These are phyloP conservation scores for Coniochaeta hoffmannii DNA, from an alignment of 2,329 filamentous ascomycete species.

Conservation along the genomic window DNA sequence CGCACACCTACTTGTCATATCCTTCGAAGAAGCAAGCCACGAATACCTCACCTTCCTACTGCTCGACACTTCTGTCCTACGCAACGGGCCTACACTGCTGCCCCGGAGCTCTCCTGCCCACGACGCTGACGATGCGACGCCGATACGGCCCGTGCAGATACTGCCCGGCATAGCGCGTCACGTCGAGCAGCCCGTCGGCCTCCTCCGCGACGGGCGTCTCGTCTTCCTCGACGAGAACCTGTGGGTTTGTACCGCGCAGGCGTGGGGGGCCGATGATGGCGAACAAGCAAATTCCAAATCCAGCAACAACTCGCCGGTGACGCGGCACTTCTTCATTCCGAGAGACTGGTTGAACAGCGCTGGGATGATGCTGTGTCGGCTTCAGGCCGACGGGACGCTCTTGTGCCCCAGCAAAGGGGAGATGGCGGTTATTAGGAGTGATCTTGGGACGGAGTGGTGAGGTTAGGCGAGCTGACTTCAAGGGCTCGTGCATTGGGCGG, in stretches of 20 bases:
- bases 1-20: not conserved
- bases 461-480: no score
- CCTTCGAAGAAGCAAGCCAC: not conserved
- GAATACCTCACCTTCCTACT: not conserved
- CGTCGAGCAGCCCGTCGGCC: conserved; percentile 9
- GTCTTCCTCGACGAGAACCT: conserved; percentile 14
- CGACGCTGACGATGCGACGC: not conserved
- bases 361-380: conserved; percentile 8
- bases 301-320: not conserved
- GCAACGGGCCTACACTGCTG: not conserved
- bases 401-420: conserved; percentile 14
- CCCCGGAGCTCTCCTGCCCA: not conserved
- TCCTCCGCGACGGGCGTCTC: conserved; percentile 11
- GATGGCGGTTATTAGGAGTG: conserved; percentile 10
- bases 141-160: not conserved
- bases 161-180: not conserved
- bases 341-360: conserved; percentile 14
- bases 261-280: not conserved
- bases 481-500: no score
- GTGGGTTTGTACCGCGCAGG: conserved; percentile 12
- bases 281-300: no score
- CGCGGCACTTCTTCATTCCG: conserved; percentile 16
- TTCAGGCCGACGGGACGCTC: conserved; percentile 11
- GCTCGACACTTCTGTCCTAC: conserved; percentile 4
- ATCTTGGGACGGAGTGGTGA: conserved; percentile 11